phyloP scores from a whole-genome alignment of 2,329 filamentous ascomycete species.

The Colletotrichum shisoi region DNA sequence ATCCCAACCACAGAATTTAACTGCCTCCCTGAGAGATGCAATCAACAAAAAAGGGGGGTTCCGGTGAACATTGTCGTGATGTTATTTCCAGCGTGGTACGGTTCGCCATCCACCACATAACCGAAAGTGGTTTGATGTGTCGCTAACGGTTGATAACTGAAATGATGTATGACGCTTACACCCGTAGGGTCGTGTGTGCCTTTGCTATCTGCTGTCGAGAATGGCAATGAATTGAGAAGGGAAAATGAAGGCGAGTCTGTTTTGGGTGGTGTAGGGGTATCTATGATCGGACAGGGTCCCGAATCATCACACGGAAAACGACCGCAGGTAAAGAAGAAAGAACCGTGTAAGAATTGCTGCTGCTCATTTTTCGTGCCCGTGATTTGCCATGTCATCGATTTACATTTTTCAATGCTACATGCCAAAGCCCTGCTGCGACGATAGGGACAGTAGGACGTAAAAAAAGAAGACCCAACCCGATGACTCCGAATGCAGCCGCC shows the following conservation, averaged over 20 bases:
- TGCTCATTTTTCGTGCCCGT: constrained; percentile 41
- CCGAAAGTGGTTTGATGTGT: background rate
- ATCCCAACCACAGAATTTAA: too few relatives aligned
- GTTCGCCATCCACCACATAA: background rate
- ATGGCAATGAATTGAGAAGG: background rate
- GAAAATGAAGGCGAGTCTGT: background rate
- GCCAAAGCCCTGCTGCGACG: constrained; percentile 62
- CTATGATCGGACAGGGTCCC: background rate
- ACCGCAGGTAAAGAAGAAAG: constrained; percentile 1
- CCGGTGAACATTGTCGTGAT: too few relatives aligned
- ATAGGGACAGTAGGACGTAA: constrained; percentile 57
- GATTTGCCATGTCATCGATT: constrained; percentile 48
- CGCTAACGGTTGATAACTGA: background rate
- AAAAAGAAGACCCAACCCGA: constrained; percentile 63
- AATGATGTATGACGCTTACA: background rate
- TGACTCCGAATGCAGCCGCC: constrained; percentile 68
- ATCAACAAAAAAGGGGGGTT: too few relatives aligned
- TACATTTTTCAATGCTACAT: constrained; percentile 66
- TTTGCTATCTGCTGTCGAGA: background rate
- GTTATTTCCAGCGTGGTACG: too few relatives aligned
- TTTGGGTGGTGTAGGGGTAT: background rate
- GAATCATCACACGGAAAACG: background rate
- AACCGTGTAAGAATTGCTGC: constrained; percentile 38
- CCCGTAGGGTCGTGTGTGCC: too few relatives aligned
- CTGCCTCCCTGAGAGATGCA: too few relatives aligned